Evolutionary conservation across 225 moss, liverwort and hornwort genomes (phyloP).

Genomic region (Pseudoscleropodium purum): DNA sequence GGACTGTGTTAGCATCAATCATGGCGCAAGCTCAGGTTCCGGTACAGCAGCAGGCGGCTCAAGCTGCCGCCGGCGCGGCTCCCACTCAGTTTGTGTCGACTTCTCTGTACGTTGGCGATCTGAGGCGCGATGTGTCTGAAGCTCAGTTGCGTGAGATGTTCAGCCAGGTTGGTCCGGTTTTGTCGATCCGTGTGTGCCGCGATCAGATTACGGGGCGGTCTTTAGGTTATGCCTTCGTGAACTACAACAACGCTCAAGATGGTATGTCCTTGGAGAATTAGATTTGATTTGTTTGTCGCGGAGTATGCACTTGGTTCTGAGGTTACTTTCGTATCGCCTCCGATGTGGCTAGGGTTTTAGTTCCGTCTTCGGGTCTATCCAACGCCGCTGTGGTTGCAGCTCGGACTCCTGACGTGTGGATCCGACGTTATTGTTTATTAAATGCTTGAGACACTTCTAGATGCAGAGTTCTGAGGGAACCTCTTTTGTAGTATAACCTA

Average conservation of each 20-base stretch:
- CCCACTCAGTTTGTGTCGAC: slow-evolving; percentile 90
- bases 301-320: not conserved
- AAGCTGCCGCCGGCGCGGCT: too few relatives aligned
- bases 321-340: too few relatives aligned
- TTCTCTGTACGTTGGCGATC: slow-evolving; percentile 84
- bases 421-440: too few relatives aligned
- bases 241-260: slow-evolving; percentile 89
- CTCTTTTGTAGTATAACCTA: too few relatives aligned
- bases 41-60: slow-evolving; percentile 57
- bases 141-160: slow-evolving; percentile 96
- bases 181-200: slow-evolving; percentile 96
- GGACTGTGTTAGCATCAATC: not conserved
- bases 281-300: not conserved
- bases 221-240: slow-evolving; percentile 90
- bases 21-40: slow-evolving; percentile 82
- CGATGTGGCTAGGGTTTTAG: slow-evolving; percentile 5
- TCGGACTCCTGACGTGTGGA: too few relatives aligned
- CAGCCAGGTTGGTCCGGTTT: slow-evolving; percentile 86
- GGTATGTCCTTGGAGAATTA: slow-evolving; percentile 28
- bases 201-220: slow-evolving; percentile 90
- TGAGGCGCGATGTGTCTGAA: slow-evolving; percentile 85
- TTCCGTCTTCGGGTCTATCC: not conserved
- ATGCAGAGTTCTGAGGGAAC: not conserved
- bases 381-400: too few relatives aligned
- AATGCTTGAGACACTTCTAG: not conserved